These are phyloP conservation scores for Kitagawia praeruptora DNA, from an alignment of 129 eudicot species.

Conservation along the genomic window DNA sequence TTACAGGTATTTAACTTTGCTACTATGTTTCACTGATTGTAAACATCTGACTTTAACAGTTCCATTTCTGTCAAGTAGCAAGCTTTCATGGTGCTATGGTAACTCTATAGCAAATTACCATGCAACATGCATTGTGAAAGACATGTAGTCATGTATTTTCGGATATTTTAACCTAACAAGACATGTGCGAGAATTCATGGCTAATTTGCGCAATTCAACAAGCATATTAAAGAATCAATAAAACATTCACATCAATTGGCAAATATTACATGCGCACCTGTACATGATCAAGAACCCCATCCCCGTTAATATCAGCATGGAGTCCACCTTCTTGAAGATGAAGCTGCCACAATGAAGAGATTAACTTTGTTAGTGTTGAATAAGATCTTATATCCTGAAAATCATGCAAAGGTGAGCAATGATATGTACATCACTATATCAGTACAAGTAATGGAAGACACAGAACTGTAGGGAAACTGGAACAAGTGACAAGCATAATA, in stretches of 20 bases:
- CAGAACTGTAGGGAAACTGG: background rate
- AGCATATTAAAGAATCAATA: background rate
- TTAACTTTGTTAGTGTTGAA: background rate
- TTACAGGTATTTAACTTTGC: background rate
- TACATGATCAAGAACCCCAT: constrained; percentile 97
- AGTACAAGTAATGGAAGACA: background rate
- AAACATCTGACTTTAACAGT: background rate
- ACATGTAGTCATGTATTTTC: background rate
- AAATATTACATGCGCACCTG: constrained; percentile 46
- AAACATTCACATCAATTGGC: background rate
- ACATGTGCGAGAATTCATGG: background rate
- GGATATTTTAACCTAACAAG: background rate
- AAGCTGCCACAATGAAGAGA: constrained; percentile 34
- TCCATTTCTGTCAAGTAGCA: background rate
- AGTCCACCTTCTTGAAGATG: constrained; percentile 99
- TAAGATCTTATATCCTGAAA: background rate
- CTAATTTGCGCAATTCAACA: background rate
- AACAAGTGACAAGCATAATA: background rate
- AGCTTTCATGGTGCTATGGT: background rate
- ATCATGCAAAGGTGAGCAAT: too few species aligned
- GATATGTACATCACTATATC: background rate
- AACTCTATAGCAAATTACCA: background rate
- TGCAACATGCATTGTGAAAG: background rate
- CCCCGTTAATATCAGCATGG: constrained; percentile 98
- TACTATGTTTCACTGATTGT: background rate